Conservation (phyloP, 495 filamentous ascomycete species). For the Penicillium bovifimosum region DNA sequence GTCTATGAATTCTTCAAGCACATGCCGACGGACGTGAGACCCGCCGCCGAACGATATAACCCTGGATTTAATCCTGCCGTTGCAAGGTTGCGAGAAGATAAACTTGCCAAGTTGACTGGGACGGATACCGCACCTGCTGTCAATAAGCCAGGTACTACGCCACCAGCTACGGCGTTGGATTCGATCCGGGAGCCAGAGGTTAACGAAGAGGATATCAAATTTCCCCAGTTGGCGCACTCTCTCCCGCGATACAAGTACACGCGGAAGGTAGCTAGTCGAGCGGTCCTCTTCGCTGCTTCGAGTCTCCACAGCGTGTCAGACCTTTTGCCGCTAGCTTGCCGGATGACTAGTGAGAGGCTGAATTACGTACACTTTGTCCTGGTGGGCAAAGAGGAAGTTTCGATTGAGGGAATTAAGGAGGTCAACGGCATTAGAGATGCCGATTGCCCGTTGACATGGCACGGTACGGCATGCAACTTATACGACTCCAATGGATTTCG, state of each 20-base stretch:
- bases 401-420: slow-evolving; percentile 44
- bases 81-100: slow-evolving; percentile 20
- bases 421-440: slow-evolving; percentile 43
- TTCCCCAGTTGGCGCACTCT: slow-evolving; percentile 46
- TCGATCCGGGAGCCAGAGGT: slow-evolving; percentile 21
- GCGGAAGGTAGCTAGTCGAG: slow-evolving; percentile 26
- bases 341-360: slow-evolving; percentile 40
- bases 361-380: slow-evolving; percentile 51
- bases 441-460: slow-evolving; percentile 49
- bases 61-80: slow-evolving; percentile 25
- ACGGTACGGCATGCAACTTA: slow-evolving; percentile 34
- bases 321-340: slow-evolving; percentile 50
- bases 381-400: slow-evolving; percentile 50
- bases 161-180: slow-evolving; percentile 17
- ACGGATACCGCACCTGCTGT: slow-evolving; percentile 6
- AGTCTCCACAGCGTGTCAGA: slow-evolving; percentile 46
- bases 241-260: slow-evolving; percentile 37
- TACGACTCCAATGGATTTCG: background rate
- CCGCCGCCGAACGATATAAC: slow-evolving; percentile 27
- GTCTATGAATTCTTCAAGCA: slow-evolving; percentile 52
- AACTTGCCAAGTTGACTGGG: background rate
- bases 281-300: slow-evolving; percentile 48
- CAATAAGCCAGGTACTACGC: slow-evolving; percentile 10
- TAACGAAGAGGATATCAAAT: slow-evolving; percentile 52
- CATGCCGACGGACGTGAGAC: slow-evolving; percentile 43